Evolutionary conservation across 78 protist genomes (phyloP).

Genomic region (Ministeria vibrans): DNA sequence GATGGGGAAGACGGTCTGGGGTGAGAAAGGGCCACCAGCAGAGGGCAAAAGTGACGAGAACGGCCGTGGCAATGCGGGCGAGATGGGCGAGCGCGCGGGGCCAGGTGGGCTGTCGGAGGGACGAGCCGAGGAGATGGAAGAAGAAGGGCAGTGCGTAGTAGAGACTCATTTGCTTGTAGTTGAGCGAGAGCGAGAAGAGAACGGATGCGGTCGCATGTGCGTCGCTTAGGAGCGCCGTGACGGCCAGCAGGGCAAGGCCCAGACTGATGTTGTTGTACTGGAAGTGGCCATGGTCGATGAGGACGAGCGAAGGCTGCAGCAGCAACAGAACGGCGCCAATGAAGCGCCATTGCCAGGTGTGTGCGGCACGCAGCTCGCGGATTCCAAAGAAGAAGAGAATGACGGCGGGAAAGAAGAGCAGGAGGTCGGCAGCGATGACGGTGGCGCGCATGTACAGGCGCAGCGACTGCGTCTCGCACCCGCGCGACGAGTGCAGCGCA

Average conservation of each 20-base stretch:
- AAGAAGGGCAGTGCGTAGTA: constrained; percentile 79
- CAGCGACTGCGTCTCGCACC: constrained; percentile 53
- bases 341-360: neutral
- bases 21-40: constrained; percentile 64
- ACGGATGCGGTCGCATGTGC: constrained; percentile 26
- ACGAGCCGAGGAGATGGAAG: constrained; percentile 41
- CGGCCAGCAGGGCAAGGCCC: constrained; percentile 60
- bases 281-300: constrained; percentile 94
- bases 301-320: constrained; percentile 64
- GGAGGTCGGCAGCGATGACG: constrained; percentile 62
- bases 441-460: constrained; percentile 80
- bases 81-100: constrained; percentile 7
- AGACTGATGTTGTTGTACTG: constrained; percentile 82
- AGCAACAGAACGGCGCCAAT: constrained; percentile 13
- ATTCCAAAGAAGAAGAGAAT: neutral
- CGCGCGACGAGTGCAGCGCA: constrained; percentile 79
- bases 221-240: neutral
- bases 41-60: constrained; percentile 29
- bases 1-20: neutral
- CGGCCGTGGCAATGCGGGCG: constrained; percentile 22
- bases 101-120: neutral
- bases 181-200: constrained; percentile 53
- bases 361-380: neutral
- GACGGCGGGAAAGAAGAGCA: constrained; percentile 69
- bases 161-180: constrained; percentile 84